These are phyloP conservation scores for Penicillium egyptiacum DNA, from an alignment of 495 filamentous ascomycete species.

Conservation along the genomic window DNA sequence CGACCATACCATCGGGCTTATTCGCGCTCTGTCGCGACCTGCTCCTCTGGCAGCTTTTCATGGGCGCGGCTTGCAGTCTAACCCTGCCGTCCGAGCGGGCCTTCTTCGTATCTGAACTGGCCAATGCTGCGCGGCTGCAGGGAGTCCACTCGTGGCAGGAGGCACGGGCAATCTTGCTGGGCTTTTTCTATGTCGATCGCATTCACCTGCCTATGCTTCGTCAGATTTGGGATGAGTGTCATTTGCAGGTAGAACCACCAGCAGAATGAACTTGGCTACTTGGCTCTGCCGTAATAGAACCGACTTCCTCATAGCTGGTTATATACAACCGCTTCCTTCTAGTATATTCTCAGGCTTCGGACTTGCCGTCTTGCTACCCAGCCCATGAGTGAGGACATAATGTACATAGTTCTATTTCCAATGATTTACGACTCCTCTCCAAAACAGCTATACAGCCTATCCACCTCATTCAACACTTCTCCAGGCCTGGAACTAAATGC, in stretches of 20 bases:
- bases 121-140: conserved; percentile 29
- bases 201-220: conserved; percentile 35
- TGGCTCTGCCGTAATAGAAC: conserved; percentile 3
- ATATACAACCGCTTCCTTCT: background rate
- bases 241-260: conserved; percentile 20
- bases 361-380: background rate
- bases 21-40: conserved; percentile 42
- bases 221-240: conserved; percentile 43
- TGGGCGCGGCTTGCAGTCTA: conserved; percentile 40
- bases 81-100: conserved; percentile 28
- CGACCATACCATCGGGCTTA: conserved; percentile 36
- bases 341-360: background rate
- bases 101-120: conserved; percentile 43
- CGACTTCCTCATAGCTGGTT: background rate
- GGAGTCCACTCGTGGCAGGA: conserved; percentile 43
- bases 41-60: conserved; percentile 45
- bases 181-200: conserved; percentile 47
- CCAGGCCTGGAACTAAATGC: background rate
- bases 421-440: background rate
- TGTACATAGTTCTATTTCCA: background rate
- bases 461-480: background rate
- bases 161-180: conserved; percentile 34
- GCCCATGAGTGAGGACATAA: background rate
- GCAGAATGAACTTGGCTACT: conserved; percentile 6
- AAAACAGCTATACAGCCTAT: background rate